Conservation (phyloP, 2,329 filamentous ascomycete species). For the Pseudocercospora vitis region DNA sequence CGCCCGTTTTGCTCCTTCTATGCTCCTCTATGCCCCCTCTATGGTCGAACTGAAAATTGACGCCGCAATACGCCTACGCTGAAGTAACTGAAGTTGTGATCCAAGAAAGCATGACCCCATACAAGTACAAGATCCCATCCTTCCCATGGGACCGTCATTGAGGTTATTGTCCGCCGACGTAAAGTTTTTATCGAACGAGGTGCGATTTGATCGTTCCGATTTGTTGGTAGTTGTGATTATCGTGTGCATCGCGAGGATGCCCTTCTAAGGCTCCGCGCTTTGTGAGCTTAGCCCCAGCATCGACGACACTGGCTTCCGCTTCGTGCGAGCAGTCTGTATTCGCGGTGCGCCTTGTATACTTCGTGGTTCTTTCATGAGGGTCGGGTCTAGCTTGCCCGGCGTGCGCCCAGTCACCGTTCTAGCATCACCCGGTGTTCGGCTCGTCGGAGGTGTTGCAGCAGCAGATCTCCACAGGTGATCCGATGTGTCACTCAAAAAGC, state of each 20-base stretch:
- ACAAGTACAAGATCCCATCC: neutral
- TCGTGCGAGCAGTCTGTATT: constrained; percentile 51
- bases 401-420: constrained; percentile 60
- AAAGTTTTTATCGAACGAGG: neutral
- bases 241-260: constrained; percentile 6
- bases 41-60: neutral
- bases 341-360: constrained; percentile 84
- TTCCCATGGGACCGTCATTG: neutral
- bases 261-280: constrained; percentile 26
- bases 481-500: constrained; percentile 69
- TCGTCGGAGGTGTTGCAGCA: constrained; percentile 56
- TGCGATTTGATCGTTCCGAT: neutral
- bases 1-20: neutral
- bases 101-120: neutral
- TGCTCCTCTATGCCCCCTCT: too few species aligned
- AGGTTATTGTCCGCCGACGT: too few species aligned
- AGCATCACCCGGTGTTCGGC: constrained; percentile 59
- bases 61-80: constrained; percentile 4
- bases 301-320: constrained; percentile 51
- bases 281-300: constrained; percentile 37
- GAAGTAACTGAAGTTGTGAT: neutral
- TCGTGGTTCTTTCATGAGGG: constrained; percentile 87
- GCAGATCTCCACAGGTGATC: constrained; percentile 78
- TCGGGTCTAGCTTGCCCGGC: constrained; percentile 79
- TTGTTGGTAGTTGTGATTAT: constrained; percentile 1